Evolutionary conservation across 108 stramenopile genomes (phyloP).

Genomic region (Licmophora abbreviata): DNA sequence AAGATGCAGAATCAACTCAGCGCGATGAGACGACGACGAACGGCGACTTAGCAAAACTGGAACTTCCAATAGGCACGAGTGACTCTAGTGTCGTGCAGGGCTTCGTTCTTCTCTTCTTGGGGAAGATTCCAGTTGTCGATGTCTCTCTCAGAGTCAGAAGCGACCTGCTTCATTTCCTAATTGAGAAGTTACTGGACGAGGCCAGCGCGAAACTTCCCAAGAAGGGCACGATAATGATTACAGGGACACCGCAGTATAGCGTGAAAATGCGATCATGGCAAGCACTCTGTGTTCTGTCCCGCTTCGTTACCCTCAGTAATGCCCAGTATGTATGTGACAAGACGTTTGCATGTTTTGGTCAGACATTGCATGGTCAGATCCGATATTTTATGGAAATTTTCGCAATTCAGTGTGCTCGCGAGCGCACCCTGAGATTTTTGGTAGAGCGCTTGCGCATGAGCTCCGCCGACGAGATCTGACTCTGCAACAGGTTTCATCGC

Average conservation of each 20-base stretch:
- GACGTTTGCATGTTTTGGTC: slow-evolving; percentile 42
- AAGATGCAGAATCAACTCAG: slow-evolving; percentile 49
- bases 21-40: slow-evolving; percentile 14
- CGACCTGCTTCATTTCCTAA: slow-evolving; percentile 51
- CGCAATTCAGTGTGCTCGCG: slow-evolving; percentile 62
- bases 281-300: slow-evolving; percentile 59
- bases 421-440: slow-evolving; percentile 48
- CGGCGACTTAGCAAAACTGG: not conserved
- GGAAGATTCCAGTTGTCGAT: slow-evolving; percentile 41
- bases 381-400: slow-evolving; percentile 82
- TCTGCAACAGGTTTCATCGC: slow-evolving; percentile 63
- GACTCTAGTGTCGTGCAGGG: slow-evolving; percentile 50
- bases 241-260: slow-evolving; percentile 60
- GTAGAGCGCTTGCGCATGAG: slow-evolving; percentile 34
- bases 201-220: slow-evolving; percentile 22
- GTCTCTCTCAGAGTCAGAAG: slow-evolving; percentile 37
- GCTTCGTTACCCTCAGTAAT: slow-evolving; percentile 63
- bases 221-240: slow-evolving; percentile 42
- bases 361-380: slow-evolving; percentile 65
- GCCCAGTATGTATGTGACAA: slow-evolving; percentile 38
- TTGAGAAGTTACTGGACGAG: slow-evolving; percentile 44
- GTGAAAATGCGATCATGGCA: slow-evolving; percentile 72
- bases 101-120: slow-evolving; percentile 62
- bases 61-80: slow-evolving; percentile 31
- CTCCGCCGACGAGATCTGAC: slow-evolving; percentile 53